Evolutionary conservation across 371 early-diverging fungal species (phyloP), one percentile per base, ranked within the genome.

Genomic region (Apophysomyces elegans): DNA sequence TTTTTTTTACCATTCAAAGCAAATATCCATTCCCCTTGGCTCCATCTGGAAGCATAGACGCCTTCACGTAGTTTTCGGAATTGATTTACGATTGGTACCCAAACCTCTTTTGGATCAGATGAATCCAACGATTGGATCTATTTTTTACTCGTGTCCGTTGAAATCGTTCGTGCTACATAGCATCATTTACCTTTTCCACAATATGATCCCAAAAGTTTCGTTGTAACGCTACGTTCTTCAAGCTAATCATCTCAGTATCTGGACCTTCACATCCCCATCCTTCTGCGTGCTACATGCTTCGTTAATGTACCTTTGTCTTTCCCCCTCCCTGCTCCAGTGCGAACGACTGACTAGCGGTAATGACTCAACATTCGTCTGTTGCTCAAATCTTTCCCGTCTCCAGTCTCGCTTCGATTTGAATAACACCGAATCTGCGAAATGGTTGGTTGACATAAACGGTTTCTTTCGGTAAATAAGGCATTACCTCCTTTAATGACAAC

Each of bases 11-110:
- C 60, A 21, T 60, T n/a, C n/a, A 60, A 14, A 9, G 60, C 37
- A 18, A 60, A 60, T 13, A 18, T n/a, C 35, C 9, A 7, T 37
- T 60, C 39, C 1, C 60, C 60, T 5, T 60, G 39, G 21, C 60
- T 38, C 60, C 60, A 60, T 16, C 45, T 36, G 12, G 38, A 43
- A 5, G 60, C 60, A 44, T 45, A 45, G 1, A 60, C 39, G 14
- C 60, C 60, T 21, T 60, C 60, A 26, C 60, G 60, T 13, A 60
- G 41, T 21, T 60, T 60, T n/a, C 60, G 60, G 8, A 60, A 60
- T 21, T 21, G 21, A 21, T 50, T 26, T 9, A 50, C 21, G 11
- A 50, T 50, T 0, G 54, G 54, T 50, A 21, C 54, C 54, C 54
- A 50, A 9, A 7, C 54, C 21, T 50, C 54, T 50, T 50, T 50